phyloP scores from a whole-genome alignment of 495 filamentous ascomycete genomes.

The Bombardia bombarda region DNA sequence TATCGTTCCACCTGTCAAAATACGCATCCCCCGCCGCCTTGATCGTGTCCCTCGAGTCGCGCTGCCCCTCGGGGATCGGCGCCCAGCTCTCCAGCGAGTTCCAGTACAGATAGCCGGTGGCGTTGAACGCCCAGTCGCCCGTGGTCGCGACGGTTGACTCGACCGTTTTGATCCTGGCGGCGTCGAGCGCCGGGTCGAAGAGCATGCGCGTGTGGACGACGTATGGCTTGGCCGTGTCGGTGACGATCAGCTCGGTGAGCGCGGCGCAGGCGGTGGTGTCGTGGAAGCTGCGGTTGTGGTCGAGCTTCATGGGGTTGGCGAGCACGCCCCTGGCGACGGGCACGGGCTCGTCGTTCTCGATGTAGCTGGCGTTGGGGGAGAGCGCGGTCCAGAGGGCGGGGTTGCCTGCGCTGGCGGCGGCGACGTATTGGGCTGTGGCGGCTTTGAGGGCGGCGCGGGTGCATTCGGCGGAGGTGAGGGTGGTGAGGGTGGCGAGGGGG shows the following conservation, averaged over 20 bases:
- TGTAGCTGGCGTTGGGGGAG: slow-evolving; percentile 6
- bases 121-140: slow-evolving; percentile 34
- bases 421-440: slow-evolving; percentile 8
- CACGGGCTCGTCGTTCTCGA: slow-evolving; percentile 20
- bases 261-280: slow-evolving; percentile 34
- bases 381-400: slow-evolving; percentile 7
- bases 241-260: slow-evolving; percentile 31
- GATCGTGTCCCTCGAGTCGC: slow-evolving; percentile 27
- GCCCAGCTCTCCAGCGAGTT: slow-evolving; percentile 32
- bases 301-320: slow-evolving; percentile 26
- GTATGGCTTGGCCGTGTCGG: slow-evolving; percentile 25
- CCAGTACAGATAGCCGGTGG: slow-evolving; percentile 26
- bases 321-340: slow-evolving; percentile 24
- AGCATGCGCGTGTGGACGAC: slow-evolving; percentile 28
- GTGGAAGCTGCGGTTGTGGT: slow-evolving; percentile 27
- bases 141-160: slow-evolving; percentile 28
- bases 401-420: slow-evolving; percentile 1
- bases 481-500: neutral
- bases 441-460: slow-evolving; percentile 7
- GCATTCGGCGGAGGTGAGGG: slow-evolving; percentile 6
- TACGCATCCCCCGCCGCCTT: slow-evolving; percentile 36
- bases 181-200: slow-evolving; percentile 18
- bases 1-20: slow-evolving; percentile 29
- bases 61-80: slow-evolving; percentile 24
- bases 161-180: slow-evolving; percentile 23